Evolutionary conservation across 768 basidiomycete genomes (phyloP).

Genomic region (Lyophyllum atratum): DNA sequence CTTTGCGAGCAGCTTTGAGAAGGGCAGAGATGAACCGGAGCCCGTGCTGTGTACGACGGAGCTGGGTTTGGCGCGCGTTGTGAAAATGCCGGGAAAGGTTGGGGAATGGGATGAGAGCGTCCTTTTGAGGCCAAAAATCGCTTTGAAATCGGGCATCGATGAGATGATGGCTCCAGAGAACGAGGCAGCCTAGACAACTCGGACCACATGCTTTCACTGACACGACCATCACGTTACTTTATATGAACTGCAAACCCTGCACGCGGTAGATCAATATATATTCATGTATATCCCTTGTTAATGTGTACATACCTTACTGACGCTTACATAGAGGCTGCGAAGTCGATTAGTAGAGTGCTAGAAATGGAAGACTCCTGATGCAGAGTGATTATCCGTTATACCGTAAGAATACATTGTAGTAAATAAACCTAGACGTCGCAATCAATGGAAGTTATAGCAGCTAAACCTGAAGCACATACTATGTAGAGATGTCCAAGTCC

Average conservation of each 20-base stretch:
- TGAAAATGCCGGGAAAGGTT: slow-evolving; percentile 37
- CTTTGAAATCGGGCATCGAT: slow-evolving; percentile 44
- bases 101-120: slow-evolving; percentile 52
- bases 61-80: slow-evolving; percentile 48
- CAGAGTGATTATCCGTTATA: too few relatives aligned
- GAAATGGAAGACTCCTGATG: too few relatives aligned
- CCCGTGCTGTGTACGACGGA: slow-evolving; percentile 58
- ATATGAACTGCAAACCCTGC: not conserved
- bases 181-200: slow-evolving; percentile 15
- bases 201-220: not conserved
- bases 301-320: slow-evolving; percentile 12
- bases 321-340: not conserved
- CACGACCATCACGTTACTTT: slow-evolving; percentile 2
- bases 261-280: slow-evolving; percentile 1
- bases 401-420: not conserved
- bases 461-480: not conserved
- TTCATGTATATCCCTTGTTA: slow-evolving; percentile 1
- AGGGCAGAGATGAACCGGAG: slow-evolving; percentile 24
- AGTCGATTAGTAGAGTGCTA: not conserved
- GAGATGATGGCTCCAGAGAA: slow-evolving; percentile 26
- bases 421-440: not conserved
- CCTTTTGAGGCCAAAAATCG: slow-evolving; percentile 57
- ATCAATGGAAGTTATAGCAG: not conserved
- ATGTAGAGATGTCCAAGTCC: slow-evolving; percentile 1
- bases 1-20: slow-evolving; percentile 25